Evolutionary conservation across 1,284 basidiomycete species (phyloP), one percentile per base, ranked within the genome.

Genomic region (Agroathelia rolfsii): DNA sequence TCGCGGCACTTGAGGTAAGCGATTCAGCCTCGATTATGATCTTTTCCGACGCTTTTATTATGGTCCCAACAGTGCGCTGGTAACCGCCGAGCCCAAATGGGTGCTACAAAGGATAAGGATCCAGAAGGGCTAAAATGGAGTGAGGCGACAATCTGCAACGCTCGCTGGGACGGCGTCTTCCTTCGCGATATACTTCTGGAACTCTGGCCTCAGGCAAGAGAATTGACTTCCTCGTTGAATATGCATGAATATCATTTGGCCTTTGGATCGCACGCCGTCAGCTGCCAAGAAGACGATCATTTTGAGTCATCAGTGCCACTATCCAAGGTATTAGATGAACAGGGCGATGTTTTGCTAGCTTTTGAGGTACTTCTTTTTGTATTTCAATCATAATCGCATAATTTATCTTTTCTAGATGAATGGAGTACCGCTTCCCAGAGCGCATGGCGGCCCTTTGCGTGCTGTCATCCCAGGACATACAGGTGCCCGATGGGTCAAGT

Each of bases 401-500:
- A 16, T 16, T 30, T 12, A 32, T 15, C 3, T 10, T 5, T 18
- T 5, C 27, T 33, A 79, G 77, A 81, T 82, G 76, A 82, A 83
- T 39, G 68, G 62, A 11, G 64, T 73, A 35, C 55, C 62, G 0
- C 55, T 85, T 8, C 62, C 66, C 9, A 60, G 75, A 1, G 69
- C 76, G 30, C 80, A 79, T 36, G 81, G 82, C 0, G 77, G 68
- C 6, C 81, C 81, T 1, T 44, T 84, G n/a, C 68, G 81, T 6
- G 54, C 77, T 3, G 69, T 84, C 23, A 70, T 78, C 2, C 81
- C 81, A 0, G 80, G 82, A 2, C 74, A 68, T 44, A 62, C 74
- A 9, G 81, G 80, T 9, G 82, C 76, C 12, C 69, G 81, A 11
- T 82, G 79, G 76, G 76, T 83, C 13, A 84, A 85, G 59, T 85